Evolutionary conservation across 345 rosid species (phyloP).

Genomic region (Hypericum perforatum): DNA sequence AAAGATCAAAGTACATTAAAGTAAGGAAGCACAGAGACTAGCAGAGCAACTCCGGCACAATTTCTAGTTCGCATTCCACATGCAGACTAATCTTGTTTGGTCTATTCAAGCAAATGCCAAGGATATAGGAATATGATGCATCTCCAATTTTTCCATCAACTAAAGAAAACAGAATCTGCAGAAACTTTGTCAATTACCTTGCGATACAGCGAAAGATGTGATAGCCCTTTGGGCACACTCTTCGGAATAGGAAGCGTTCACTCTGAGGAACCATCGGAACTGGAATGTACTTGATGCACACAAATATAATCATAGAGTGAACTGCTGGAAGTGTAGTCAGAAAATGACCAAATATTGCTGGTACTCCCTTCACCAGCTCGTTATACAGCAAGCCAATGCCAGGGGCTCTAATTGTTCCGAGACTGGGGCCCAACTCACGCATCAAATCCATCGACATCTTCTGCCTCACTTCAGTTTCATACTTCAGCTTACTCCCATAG

Average conservation of each 20-base stretch:
- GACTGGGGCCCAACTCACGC: constrained; percentile 85
- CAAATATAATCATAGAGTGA: constrained; percentile 96
- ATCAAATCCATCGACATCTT: constrained; percentile 88
- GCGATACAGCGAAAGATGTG: constrained; percentile 98
- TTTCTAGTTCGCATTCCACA: neutral
- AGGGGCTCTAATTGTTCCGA: constrained; percentile 96
- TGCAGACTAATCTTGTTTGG: neutral
- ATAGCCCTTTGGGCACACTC: constrained; percentile 78
- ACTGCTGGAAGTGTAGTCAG: constrained; percentile 94
- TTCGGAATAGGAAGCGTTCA: constrained; percentile 93
- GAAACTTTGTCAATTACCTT: constrained; percentile 39
- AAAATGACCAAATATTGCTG: constrained; percentile 96
- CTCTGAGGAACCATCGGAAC: constrained; percentile 91
- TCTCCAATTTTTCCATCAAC: too few relatives aligned
- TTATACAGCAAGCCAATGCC: constrained; percentile 94
- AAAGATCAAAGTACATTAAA: neutral
- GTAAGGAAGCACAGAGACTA: neutral
- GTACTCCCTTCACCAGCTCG: constrained; percentile 88
- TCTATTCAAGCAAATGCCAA: too few relatives aligned
- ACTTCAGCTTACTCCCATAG: constrained; percentile 93
- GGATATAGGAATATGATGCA: too few relatives aligned
- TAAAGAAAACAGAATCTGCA: neutral
- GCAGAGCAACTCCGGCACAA: neutral
- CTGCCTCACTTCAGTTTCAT: constrained; percentile 94
- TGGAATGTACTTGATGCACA: constrained; percentile 89